phyloP scores from a whole-genome alignment of 306 rosid species.

The Malus domestica region ASM211411v1 NC_041790.1:5059001-5059500 shows the following conservation, averaged over 20 bases:
- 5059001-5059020: background rate
- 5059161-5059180: background rate
- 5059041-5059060: background rate
- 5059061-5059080: background rate
- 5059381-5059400: constrained; percentile 97
- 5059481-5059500: background rate
- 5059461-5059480: background rate
- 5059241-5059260: background rate
- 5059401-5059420: constrained; percentile 90
- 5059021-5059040: background rate
- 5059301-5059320: background rate
- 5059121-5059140: background rate
- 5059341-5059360: constrained; percentile 14
- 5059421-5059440: constrained; percentile 97
- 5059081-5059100: background rate
- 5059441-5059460: background rate
- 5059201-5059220: background rate
- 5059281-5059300: background rate
- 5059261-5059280: background rate
- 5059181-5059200: background rate
- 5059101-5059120: background rate
- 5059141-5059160: background rate
- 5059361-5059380: constrained; percentile 88
- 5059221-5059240: background rate
- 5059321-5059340: background rate